phyloP scores from a whole-genome alignment of 169 alveolate species.

The Eimeria necatrix region DNA sequence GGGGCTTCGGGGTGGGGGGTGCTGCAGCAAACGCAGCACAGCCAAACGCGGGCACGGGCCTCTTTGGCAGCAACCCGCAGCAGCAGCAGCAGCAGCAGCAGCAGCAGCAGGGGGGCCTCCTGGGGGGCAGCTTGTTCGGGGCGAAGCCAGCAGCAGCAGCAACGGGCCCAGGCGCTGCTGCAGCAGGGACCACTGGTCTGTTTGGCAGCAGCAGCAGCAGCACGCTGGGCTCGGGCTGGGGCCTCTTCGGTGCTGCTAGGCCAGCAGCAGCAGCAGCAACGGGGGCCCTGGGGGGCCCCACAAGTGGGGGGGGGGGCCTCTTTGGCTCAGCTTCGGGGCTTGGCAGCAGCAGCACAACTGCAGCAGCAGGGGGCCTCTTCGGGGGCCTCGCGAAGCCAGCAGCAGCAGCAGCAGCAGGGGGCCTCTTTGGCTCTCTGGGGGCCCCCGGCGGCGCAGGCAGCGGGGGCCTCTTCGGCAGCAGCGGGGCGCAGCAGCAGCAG shows the following conservation, averaged over 20 bases:
- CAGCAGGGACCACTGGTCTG: neutral
- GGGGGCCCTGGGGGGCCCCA: slow-evolving; percentile 2
- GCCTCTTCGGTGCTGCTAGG: slow-evolving; percentile 64
- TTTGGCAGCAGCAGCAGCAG: slow-evolving; percentile 70
- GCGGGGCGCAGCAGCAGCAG: slow-evolving; percentile 13
- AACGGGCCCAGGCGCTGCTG: neutral
- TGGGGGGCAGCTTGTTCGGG: slow-evolving; percentile 70
- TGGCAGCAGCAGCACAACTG: neutral
- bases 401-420: slow-evolving; percentile 25
- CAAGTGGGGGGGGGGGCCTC: neutral
- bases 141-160: slow-evolving; percentile 55
- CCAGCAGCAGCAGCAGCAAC: slow-evolving; percentile 48
- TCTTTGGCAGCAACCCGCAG: slow-evolving; percentile 63
- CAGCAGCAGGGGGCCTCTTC: slow-evolving; percentile 18
- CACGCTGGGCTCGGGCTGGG: slow-evolving; percentile 36
- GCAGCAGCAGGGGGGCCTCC: slow-evolving; percentile 52
- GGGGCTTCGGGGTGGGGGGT: slow-evolving; percentile 1
- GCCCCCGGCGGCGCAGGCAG: neutral
- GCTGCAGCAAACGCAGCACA: slow-evolving; percentile 38
- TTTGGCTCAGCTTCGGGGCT: neutral
- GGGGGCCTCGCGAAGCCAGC: slow-evolving; percentile 12
- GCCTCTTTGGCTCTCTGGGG: neutral
- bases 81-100: slow-evolving; percentile 76
- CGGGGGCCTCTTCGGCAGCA: slow-evolving; percentile 21
- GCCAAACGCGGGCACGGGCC: slow-evolving; percentile 31